Conservation (phyloP, 352 stramenopile genomes). For the Globisporangium canariense region DNA sequence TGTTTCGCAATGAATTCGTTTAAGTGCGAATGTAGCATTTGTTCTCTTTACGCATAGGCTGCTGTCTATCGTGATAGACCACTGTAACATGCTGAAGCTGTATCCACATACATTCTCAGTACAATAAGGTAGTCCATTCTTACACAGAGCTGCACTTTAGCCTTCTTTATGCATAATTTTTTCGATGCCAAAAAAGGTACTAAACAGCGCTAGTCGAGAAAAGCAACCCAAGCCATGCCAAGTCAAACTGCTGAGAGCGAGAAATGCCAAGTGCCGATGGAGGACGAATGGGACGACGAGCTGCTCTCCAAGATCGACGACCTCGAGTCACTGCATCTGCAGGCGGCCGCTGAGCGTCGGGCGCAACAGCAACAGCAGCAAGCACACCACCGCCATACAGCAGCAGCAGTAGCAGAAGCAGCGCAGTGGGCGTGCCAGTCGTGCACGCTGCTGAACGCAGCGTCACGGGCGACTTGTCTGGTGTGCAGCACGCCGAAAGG, state of each 20-base stretch:
- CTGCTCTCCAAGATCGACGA: constrained; percentile 64
- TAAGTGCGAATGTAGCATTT: not conserved
- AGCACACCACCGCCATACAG: not conserved
- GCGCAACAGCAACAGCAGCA: constrained; percentile 4
- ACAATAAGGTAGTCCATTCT: no score
- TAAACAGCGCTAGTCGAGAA: not conserved
- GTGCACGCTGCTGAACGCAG: constrained; percentile 62
- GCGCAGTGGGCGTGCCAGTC: constrained; percentile 45
- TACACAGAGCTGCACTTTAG: no score
- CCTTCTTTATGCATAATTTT: no score
- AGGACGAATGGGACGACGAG: constrained; percentile 85
- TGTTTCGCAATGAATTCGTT: not conserved
- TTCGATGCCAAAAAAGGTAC: no score
- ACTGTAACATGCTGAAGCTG: no score
- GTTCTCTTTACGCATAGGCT: no score
- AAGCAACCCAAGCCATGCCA: not conserved
- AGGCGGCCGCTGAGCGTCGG: constrained; percentile 12
- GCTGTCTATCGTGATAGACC: no score
- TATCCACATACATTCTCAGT: no score
- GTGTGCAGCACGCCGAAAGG: constrained; percentile 54
- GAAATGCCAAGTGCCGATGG: constrained; percentile 16
- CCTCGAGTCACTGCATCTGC: constrained; percentile 49
- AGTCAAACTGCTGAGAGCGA: not conserved
- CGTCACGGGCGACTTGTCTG: constrained; percentile 28
- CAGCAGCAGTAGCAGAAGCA: not conserved